phyloP scores from a whole-genome alignment of 148 eudicot species.

The Heliamphora exappendiculata region DNA sequence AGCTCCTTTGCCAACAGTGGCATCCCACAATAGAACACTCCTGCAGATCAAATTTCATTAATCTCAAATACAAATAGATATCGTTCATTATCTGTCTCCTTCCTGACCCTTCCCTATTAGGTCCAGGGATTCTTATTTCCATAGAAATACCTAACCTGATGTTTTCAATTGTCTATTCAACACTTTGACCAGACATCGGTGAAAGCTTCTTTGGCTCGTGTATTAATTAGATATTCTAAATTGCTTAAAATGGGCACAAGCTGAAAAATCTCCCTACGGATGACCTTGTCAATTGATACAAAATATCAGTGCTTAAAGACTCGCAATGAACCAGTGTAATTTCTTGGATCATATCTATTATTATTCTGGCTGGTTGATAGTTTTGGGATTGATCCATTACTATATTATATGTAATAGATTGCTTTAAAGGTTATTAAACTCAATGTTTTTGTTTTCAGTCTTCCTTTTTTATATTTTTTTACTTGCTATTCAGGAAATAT shows the following conservation, averaged over 20 bases:
- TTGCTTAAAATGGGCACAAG: background rate
- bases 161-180: background rate
- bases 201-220: background rate
- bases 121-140: background rate
- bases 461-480: background rate
- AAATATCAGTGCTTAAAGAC: background rate
- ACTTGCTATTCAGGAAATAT: background rate
- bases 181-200: background rate
- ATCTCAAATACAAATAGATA: background rate
- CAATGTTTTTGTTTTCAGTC: background rate
- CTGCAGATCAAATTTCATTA: conserved; percentile 37
- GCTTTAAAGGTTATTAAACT: background rate
- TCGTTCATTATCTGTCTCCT: background rate
- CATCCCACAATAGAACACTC: conserved; percentile 88
- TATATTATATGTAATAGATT: background rate
- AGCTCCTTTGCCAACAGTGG: conserved; percentile 75
- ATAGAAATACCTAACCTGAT: background rate
- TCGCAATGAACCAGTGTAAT: background rate
- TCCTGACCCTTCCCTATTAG: background rate
- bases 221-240: background rate
- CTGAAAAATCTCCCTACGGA: background rate
- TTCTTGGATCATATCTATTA: background rate
- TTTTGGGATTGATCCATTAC: background rate
- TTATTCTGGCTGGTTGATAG: background rate
- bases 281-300: background rate